These are phyloP conservation scores for Herpetomonas tarakana DNA, from an alignment of 208 protist species.

Conservation along the genomic window DNA sequence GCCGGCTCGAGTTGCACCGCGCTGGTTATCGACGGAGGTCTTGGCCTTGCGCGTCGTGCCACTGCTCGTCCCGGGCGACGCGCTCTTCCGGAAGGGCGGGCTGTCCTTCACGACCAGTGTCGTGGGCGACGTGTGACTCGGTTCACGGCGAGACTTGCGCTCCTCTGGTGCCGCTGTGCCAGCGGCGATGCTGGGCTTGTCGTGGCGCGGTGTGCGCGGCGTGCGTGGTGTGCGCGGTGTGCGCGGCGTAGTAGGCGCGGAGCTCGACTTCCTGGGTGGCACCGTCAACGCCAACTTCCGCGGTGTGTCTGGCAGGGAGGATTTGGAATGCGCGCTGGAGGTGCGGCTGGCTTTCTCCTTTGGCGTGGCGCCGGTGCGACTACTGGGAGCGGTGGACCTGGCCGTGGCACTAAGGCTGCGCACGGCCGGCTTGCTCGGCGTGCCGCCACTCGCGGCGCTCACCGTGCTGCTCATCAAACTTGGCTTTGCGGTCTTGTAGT, in stretches of 20 bases:
- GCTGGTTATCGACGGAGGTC: no score
- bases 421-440: not conserved
- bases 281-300: not conserved
- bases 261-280: not conserved
- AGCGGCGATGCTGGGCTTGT: no score
- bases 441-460: not conserved
- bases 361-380: no score
- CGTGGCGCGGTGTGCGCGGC: no score
- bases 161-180: no score
- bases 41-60: no score
- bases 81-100: no score
- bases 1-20: no score
- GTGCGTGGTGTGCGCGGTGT: not conserved
- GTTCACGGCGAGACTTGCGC: not conserved
- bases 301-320: not conserved
- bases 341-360: not conserved
- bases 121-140: not conserved
- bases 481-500: not conserved
- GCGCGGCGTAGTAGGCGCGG: not conserved
- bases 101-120: not conserved
- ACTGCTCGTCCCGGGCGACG: no score
- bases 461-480: not conserved
- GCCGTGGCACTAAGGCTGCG: not conserved
- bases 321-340: not conserved
- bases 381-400: not conserved